phyloP scores from a whole-genome alignment of 2,329 filamentous ascomycete genomes.

The Exophiala sp. region DNA sequence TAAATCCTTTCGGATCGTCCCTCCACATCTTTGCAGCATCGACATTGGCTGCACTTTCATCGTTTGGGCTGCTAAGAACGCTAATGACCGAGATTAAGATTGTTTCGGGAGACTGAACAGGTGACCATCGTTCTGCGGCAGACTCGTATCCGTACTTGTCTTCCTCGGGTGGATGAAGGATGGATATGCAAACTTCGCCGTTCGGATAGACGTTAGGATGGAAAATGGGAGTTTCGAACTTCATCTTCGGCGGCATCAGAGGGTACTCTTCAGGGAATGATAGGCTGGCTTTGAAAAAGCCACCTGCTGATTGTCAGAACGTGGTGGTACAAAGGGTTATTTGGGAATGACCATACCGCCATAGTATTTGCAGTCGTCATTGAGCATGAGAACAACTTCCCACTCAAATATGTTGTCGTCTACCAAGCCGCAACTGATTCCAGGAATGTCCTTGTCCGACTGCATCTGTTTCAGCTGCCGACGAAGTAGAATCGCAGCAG shows the following conservation, averaged over 20 bases:
- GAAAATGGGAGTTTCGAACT: slow-evolving; percentile 81
- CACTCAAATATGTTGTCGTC: slow-evolving; percentile 90
- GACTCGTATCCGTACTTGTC: slow-evolving; percentile 92
- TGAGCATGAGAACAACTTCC: slow-evolving; percentile 99
- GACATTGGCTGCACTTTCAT: slow-evolving; percentile 91
- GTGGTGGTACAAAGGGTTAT: not conserved
- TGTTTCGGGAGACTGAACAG: slow-evolving; percentile 91
- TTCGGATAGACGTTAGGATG: slow-evolving; percentile 80
- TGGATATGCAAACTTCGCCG: slow-evolving; percentile 92
- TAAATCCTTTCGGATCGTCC: slow-evolving; percentile 75
- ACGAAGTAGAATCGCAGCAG: slow-evolving; percentile 69
- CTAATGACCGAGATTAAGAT: slow-evolving; percentile 90
- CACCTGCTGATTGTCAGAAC: slow-evolving; percentile 55
- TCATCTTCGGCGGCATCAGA: slow-evolving; percentile 80
- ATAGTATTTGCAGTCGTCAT: slow-evolving; percentile 88
- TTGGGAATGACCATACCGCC: slow-evolving; percentile 61
- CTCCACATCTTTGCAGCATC: slow-evolving; percentile 87
- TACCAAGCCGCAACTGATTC: slow-evolving; percentile 87
- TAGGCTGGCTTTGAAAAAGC: slow-evolving; percentile 83
- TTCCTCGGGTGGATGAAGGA: slow-evolving; percentile 91
- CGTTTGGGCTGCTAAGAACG: slow-evolving; percentile 87
- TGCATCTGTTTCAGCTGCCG: slow-evolving; percentile 95
- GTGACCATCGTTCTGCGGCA: slow-evolving; percentile 86
- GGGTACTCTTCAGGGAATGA: slow-evolving; percentile 84
- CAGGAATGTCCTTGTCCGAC: slow-evolving; percentile 82